Evolutionary conservation across 2,329 filamentous ascomycete genomes (phyloP).

Genomic region (Diplocarpon rosae): DNA sequence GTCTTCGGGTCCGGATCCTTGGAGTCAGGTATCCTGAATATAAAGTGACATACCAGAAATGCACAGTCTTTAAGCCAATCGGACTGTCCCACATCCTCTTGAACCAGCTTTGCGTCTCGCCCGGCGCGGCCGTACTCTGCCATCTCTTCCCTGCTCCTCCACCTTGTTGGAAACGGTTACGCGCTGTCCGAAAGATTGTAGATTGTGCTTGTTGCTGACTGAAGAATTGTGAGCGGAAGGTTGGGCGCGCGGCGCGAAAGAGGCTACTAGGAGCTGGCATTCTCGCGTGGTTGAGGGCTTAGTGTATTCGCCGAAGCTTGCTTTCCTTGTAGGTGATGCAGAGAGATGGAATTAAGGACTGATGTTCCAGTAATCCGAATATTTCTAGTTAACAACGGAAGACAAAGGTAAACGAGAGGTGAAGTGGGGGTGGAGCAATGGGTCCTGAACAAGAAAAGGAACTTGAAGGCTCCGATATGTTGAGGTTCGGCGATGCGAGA

Average conservation of each 20-base stretch:
- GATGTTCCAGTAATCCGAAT: not conserved
- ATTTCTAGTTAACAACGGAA: too few relatives aligned
- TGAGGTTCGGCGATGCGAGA: conserved; percentile 1
- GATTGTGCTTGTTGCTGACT: conserved; percentile 38
- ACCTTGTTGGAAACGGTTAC: conserved; percentile 19
- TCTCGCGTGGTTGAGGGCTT: not conserved
- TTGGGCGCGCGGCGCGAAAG: conserved; percentile 42
- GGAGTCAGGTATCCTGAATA: too few relatives aligned
- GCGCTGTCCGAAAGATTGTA: conserved; percentile 33
- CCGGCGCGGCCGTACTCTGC: conserved; percentile 49
- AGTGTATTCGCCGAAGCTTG: not conserved
- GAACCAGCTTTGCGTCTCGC: conserved; percentile 45
- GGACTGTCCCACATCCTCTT: conserved; percentile 77
- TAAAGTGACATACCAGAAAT: conserved; percentile 68
- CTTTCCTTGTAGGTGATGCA: not conserved
- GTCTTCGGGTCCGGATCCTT: too few relatives aligned
- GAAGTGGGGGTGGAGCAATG: conserved; percentile 1
- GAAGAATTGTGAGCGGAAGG: conserved; percentile 38
- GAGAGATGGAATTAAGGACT: not conserved
- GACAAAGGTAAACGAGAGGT: not conserved
- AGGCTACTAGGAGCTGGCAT: conserved; percentile 28
- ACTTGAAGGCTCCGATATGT: conserved; percentile 1
- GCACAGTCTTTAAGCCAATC: conserved; percentile 80
- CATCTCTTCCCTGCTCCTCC: conserved; percentile 44
- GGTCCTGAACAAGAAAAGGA: not conserved